phyloP scores from a whole-genome alignment of 2,329 filamentous ascomycete genomes.

The Fusarium nanum region DNA sequence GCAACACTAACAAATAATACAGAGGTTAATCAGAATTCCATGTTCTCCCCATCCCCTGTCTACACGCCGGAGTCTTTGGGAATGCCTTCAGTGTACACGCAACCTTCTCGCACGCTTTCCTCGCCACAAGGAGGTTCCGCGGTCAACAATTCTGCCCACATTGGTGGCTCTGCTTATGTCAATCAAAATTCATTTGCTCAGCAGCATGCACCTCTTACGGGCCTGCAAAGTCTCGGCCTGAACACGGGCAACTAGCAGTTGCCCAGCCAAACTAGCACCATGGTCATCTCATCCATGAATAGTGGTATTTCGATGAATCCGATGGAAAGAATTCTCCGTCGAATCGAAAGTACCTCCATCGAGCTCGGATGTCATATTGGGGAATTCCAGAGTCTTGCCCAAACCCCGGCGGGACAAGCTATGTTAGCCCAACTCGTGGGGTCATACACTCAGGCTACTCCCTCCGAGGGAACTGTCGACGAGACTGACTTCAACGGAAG shows the following conservation, averaged over 20 bases:
- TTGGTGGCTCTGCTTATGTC: background rate
- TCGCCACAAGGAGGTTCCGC: background rate
- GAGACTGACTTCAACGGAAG: constrained; percentile 8
- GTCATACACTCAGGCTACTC: constrained; percentile 26
- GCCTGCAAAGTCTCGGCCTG: constrained; percentile 17
- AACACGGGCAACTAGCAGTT: constrained; percentile 55
- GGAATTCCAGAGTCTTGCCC: constrained; percentile 61
- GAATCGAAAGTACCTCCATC: constrained; percentile 65
- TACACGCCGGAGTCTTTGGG: constrained; percentile 3
- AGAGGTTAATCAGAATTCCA: constrained; percentile 42
- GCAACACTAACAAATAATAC: constrained; percentile 7
- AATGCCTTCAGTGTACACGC: constrained; percentile 11
- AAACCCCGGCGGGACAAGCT: constrained; percentile 9
- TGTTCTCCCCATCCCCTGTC: constrained; percentile 12
- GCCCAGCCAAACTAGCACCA: constrained; percentile 33
- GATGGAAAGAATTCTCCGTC: constrained; percentile 60
- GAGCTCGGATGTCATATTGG: constrained; percentile 65
- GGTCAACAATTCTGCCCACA: background rate
- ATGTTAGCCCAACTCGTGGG: constrained; percentile 29
- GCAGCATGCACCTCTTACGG: constrained; percentile 42
- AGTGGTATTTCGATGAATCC: constrained; percentile 59
- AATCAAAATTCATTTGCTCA: constrained; percentile 6
- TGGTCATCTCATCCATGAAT: constrained; percentile 56
- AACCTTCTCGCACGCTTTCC: background rate
- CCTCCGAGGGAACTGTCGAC: constrained; percentile 19